Percentiles rank a stretch among this genome's conserved stretches.
Evolutionary conservation across 805 yeast species (phyloP).

Genomic region (Ogataea henricii): DNA sequence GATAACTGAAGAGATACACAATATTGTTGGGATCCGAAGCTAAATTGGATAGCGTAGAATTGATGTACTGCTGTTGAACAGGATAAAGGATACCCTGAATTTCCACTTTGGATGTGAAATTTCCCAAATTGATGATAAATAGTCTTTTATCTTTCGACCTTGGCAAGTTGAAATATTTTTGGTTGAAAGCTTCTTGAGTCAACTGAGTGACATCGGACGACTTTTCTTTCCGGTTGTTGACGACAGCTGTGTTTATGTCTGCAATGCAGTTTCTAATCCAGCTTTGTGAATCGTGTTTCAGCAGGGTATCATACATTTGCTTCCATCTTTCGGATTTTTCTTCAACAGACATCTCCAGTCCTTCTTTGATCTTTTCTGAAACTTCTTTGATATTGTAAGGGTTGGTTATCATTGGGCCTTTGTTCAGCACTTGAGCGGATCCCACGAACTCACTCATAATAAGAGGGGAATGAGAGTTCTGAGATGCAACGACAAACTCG

Average conservation of each 20-base stretch:
- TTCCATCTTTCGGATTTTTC: constrained; percentile 68
- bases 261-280: constrained; percentile 69
- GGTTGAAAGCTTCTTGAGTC: constrained; percentile 37
- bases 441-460: constrained; percentile 94
- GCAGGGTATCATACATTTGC: constrained; percentile 56
- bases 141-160: constrained; percentile 41
- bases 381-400: constrained; percentile 85
- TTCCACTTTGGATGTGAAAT: constrained; percentile 37
- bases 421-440: constrained; percentile 73
- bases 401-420: constrained; percentile 76
- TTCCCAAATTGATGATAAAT: constrained; percentile 54
- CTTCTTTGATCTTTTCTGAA: constrained; percentile 59
- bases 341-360: constrained; percentile 63
- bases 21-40: constrained; percentile 57
- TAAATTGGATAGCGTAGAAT: constrained; percentile 60
- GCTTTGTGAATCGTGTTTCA: constrained; percentile 64
- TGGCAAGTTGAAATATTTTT: constrained; percentile 32
- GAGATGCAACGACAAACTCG: constrained; percentile 81
- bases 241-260: constrained; percentile 54
- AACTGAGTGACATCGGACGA: constrained; percentile 25
- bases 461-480: constrained; percentile 73
- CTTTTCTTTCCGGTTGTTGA: constrained; percentile 33
- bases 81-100: constrained; percentile 42
- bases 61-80: constrained; percentile 63
- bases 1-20: constrained; percentile 71